phyloP scores from a whole-genome alignment of 1,284 basidiomycete species.

The Volvariella surrecta region DNA sequence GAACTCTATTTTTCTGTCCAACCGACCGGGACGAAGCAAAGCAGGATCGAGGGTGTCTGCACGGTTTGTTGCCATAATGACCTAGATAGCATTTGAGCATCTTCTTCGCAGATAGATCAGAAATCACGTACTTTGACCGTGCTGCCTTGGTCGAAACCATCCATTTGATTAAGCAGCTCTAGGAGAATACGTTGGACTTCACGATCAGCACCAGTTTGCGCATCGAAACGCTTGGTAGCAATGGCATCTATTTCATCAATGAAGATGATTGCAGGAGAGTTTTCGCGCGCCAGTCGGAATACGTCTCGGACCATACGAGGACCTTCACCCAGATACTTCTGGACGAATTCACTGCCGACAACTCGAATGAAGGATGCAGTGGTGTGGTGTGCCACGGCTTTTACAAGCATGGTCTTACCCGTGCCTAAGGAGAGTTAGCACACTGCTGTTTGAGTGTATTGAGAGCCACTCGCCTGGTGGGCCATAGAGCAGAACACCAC shows the following conservation, averaged over 20 bases:
- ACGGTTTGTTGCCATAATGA: slow-evolving; percentile 98
- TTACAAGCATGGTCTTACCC: slow-evolving; percentile 99
- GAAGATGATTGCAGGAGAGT: slow-evolving; percentile 97
- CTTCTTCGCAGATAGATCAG: neutral
- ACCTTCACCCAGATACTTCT: slow-evolving; percentile 99
- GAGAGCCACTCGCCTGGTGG: slow-evolving; percentile 62
- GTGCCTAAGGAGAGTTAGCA: slow-evolving; percentile 55
- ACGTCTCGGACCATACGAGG: slow-evolving; percentile 99
- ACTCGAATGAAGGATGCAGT: slow-evolving; percentile 98
- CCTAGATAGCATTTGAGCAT: slow-evolving; percentile 37
- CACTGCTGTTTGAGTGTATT: neutral
- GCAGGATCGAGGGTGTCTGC: slow-evolving; percentile 96
- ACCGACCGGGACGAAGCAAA: slow-evolving; percentile 91
- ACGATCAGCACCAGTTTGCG: slow-evolving; percentile 97
- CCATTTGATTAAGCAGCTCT: slow-evolving; percentile 99
- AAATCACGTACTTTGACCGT: slow-evolving; percentile 84
- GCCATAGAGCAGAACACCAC: slow-evolving; percentile 89
- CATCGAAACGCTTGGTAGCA: slow-evolving; percentile 99
- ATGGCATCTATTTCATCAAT: slow-evolving; percentile 99
- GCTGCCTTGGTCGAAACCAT: slow-evolving; percentile 98
- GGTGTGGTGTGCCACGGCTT: slow-evolving; percentile 96
- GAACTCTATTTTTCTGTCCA: slow-evolving; percentile 99
- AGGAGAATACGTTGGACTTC: slow-evolving; percentile 99
- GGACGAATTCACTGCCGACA: slow-evolving; percentile 97
- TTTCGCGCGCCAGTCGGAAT: slow-evolving; percentile 95